Base-by-base conservation (phyloP, 129 eudicot genomes). In the Calendula officinalis region DNA sequence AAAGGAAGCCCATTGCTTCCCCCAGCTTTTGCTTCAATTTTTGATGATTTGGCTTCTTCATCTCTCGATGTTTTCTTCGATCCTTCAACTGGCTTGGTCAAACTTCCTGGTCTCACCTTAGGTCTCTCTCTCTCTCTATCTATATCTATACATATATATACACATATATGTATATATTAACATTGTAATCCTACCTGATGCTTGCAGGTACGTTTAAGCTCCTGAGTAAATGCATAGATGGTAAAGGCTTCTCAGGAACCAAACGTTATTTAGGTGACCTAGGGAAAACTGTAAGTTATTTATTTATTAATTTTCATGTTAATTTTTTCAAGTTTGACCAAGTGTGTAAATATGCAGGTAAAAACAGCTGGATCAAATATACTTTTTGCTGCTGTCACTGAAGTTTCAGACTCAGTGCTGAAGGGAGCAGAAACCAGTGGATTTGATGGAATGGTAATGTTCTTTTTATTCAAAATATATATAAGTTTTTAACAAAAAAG, bases 1-100 rank as follows among this genome's bases (percentile, higher is more conserved):
- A 88, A 88, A 73, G 99, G 97, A 82, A 94, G 97, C 70, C 84
- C 88, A 27, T 72, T 94, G 75, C 99, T 94, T 77, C 99, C 99
- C 7, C 99, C 97, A 14, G 85, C 88, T 58, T 89, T 89, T 83
- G 90, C 97, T 59, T 94, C 99, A 27, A 79, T 94, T 60, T 94
- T 94, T 69, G 95, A 94, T 70, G 99, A 94, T 83, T 59, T 84
- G 42, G 92, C 99, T 67, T 89, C 99, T 3, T 94, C 99, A 33
- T 86, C 99, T 12, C 94, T 94, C 10, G 99, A 94, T 82, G 97
- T 82, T 46, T 94, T 89, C 74, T 94, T 94, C 74, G 99, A 94
- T 74, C 99, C 99, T 56, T 94, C 99, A 39, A 89, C 81, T 69
- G 91, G 84, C 70, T 44, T 83, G 84, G 54, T 85, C 64, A 86